A percentile compares a stretch with the other conserved stretches of the same genome.
Evolutionary conservation across 306 rosid species (phyloP).

Genomic region (Sicyos baderoa): DNA sequence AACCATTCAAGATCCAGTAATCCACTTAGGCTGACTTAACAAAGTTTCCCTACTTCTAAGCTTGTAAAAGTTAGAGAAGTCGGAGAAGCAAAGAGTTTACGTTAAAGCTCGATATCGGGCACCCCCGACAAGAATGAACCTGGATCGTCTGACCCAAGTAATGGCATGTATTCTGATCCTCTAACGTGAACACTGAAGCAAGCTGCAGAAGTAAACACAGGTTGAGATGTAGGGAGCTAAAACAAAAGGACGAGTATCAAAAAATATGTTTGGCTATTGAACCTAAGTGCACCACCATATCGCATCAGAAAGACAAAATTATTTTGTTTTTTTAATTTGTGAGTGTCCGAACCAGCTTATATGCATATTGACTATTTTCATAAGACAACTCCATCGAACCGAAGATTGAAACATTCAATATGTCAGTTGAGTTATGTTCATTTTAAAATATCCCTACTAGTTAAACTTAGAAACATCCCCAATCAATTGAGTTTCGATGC

Average conservation of each 20-base stretch:
- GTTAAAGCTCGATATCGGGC: slow-evolving; percentile 32
- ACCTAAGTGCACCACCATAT: background rate
- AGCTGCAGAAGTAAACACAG: slow-evolving; percentile 44
- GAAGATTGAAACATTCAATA: no score
- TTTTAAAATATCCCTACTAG: background rate
- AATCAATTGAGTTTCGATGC: background rate
- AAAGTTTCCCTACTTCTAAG: background rate
- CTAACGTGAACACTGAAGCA: slow-evolving; percentile 92
- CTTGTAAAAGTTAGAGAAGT: background rate
- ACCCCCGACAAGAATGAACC: slow-evolving; percentile 62
- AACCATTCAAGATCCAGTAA: background rate
- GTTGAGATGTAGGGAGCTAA: background rate
- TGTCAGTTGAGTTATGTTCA: no score
- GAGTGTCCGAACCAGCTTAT: no score
- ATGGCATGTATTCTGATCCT: slow-evolving; percentile 85
- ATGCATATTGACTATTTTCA: no score
- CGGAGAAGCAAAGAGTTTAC: no score
- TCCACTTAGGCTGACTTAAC: background rate
- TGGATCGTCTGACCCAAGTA: slow-evolving; percentile 61
- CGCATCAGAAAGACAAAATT: background rate
- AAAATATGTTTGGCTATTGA: background rate
- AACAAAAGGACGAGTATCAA: background rate
- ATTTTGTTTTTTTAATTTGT: no score
- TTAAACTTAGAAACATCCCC: background rate
- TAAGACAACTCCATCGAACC: no score